phyloP scores from a whole-genome alignment of 257 asterid genomes.

The Solanum rostratum region DNA sequence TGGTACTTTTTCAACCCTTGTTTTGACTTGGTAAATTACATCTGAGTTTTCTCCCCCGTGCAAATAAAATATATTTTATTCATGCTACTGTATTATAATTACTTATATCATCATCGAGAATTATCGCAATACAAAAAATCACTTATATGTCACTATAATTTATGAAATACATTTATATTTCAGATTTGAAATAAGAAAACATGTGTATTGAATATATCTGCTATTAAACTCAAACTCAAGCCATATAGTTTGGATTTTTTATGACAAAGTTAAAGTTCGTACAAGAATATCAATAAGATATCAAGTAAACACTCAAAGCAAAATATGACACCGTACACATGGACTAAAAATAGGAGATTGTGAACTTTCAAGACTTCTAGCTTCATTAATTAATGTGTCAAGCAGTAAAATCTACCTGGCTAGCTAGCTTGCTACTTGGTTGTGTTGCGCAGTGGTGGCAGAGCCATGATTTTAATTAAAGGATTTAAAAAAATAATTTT shows the following conservation, averaged over 20 bases:
- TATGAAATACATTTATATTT: not conserved
- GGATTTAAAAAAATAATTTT: too few species aligned
- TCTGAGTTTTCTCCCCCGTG: too few species aligned
- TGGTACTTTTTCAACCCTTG: not conserved
- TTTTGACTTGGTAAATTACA: not conserved
- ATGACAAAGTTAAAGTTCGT: too few species aligned
- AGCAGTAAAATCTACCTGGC: too few species aligned
- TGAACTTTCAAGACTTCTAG: not conserved
- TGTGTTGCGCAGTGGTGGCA: too few species aligned
- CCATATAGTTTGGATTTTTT: too few species aligned
- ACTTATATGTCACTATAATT: not conserved
- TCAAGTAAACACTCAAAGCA: not conserved
- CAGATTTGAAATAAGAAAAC: not conserved
- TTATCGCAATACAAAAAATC: not conserved
- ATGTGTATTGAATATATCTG: not conserved
- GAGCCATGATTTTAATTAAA: too few species aligned
- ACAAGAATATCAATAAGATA: not conserved
- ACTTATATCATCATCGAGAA: too few species aligned
- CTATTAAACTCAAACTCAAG: not conserved
- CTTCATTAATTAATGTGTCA: too few species aligned
- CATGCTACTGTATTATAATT: too few species aligned
- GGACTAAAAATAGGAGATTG: not conserved
- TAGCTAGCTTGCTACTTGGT: too few species aligned
- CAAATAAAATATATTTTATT: too few species aligned
- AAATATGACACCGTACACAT: not conserved